Conservation (phyloP, 2,329 filamentous ascomycete species). For the Diplodia intermedia region DNA sequence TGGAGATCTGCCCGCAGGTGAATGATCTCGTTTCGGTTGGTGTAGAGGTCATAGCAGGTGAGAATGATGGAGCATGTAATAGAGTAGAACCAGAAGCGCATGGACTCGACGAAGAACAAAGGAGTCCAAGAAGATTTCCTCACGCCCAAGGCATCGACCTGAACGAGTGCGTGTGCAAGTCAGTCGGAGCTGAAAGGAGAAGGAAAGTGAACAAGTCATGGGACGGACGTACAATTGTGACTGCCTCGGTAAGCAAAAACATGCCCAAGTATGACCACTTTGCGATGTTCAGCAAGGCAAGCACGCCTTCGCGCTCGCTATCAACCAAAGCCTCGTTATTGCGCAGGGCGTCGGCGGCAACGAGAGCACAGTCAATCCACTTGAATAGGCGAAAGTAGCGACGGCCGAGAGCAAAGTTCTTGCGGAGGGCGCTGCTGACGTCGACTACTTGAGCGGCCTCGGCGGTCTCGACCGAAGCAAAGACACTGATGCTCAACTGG, state of each 20-base stretch:
- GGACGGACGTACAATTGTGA: conserved; percentile 25
- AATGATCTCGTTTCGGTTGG: conserved; percentile 6
- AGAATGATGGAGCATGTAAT: conserved; percentile 29
- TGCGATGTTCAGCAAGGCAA: conserved; percentile 15
- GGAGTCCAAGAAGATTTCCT: conserved; percentile 30
- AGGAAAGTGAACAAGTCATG: not conserved
- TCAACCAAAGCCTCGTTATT: conserved; percentile 9
- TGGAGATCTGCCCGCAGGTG: not conserved
- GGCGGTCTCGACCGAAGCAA: conserved; percentile 10
- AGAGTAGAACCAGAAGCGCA: conserved; percentile 33
- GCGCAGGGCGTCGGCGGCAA: conserved; percentile 21
- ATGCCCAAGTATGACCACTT: conserved; percentile 31
- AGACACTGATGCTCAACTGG: conserved; percentile 27
- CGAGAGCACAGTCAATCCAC: conserved; percentile 28
- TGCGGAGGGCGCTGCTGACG: conserved; percentile 23
- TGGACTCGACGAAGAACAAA: conserved; percentile 25
- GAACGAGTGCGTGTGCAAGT: not conserved
- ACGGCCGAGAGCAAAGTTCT: conserved; percentile 30
- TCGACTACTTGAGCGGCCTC: conserved; percentile 21
- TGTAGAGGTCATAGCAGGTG: conserved; percentile 22
- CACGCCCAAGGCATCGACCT: conserved; percentile 29
- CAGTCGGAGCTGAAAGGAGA: not conserved
- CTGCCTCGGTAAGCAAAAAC: conserved; percentile 28
- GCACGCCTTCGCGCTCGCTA: conserved; percentile 24
- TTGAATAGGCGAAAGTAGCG: conserved; percentile 33